Evolutionary conservation across 306 rosid species (phyloP).

Genomic region (Ochetophila trinervis): DNA sequence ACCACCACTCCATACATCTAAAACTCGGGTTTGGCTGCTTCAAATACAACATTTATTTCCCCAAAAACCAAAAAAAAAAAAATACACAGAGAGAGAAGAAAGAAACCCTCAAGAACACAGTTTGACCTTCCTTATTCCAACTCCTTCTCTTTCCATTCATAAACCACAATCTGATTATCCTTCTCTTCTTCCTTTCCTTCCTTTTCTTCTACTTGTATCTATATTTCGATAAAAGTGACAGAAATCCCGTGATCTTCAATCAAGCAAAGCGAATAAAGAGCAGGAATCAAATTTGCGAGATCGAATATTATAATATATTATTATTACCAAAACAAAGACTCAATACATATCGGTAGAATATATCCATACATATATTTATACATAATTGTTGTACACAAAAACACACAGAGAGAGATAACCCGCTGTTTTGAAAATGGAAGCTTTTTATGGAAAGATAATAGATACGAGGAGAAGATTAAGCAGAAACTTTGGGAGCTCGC

Average conservation of each 20-base stretch:
- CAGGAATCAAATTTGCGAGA: slow-evolving; percentile 19
- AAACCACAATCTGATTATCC: slow-evolving; percentile 11
- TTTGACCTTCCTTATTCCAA: slow-evolving; percentile 30
- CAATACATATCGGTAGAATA: slow-evolving; percentile 8
- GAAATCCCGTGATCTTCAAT: slow-evolving; percentile 25
- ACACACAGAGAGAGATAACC: slow-evolving; percentile 24
- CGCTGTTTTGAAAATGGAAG: slow-evolving; percentile 23
- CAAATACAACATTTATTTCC: slow-evolving; percentile 69
- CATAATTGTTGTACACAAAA: neutral
- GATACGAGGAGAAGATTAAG: slow-evolving; percentile 42
- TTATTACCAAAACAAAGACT: slow-evolving; percentile 11
- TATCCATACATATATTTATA: neutral
- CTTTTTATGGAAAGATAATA: slow-evolving; percentile 30
- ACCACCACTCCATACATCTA: slow-evolving; percentile 31
- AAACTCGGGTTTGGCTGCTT: slow-evolving; percentile 62
- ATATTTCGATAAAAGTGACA: neutral
- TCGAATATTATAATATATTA: slow-evolving; percentile 27
- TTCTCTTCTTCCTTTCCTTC: neutral
- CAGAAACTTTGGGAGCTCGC: slow-evolving; percentile 13
- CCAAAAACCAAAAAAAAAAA: neutral
- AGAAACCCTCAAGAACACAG: slow-evolving; percentile 1
- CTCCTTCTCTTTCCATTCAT: slow-evolving; percentile 28
- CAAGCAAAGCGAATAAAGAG: slow-evolving; percentile 22
- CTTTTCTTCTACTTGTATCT: neutral
- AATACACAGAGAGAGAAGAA: neutral